These are phyloP conservation scores for Williopsis jadinii DNA, from an alignment of 1,139 yeast genomes.

Conservation along the genomic window DNA sequence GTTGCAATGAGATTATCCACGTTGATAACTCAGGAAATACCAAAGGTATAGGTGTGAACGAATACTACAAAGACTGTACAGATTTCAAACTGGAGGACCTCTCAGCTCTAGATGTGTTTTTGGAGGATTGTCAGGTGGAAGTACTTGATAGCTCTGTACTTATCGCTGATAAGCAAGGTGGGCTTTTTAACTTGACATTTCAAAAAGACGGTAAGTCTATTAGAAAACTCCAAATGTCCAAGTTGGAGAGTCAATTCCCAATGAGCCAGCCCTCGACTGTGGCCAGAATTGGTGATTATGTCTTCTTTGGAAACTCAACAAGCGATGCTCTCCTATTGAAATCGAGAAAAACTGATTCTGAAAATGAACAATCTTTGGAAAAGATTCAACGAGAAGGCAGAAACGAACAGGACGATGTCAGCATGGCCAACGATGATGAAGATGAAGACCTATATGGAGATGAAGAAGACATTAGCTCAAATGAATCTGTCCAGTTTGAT, in stretches of 20 bases:
- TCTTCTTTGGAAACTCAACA: conserved; percentile 39
- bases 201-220: conserved; percentile 38
- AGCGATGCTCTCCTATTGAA: conserved; percentile 31
- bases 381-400: conserved; percentile 8
- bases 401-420: conserved; percentile 24
- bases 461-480: conserved; percentile 25
- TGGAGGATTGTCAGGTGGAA: conserved; percentile 50
- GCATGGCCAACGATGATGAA: conserved; percentile 26
- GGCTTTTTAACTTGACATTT: conserved; percentile 43
- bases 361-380: background rate
- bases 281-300: conserved; percentile 17
- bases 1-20: conserved; percentile 73
- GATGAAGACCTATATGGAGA: conserved; percentile 29
- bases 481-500: conserved; percentile 26
- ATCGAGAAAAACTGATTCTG: conserved; percentile 10
- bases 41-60: conserved; percentile 62
- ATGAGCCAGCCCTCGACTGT: conserved; percentile 18
- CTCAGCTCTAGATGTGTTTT: conserved; percentile 41
- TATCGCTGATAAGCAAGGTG: conserved; percentile 46
- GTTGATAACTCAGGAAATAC: conserved; percentile 77
- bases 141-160: conserved; percentile 44
- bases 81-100: conserved; percentile 46
- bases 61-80: conserved; percentile 44
- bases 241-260: conserved; percentile 9
- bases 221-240: conserved; percentile 26